These are phyloP conservation scores for Candida khao-thaluensis DNA, from an alignment of 805 yeast species.

Conservation along the genomic window DNA sequence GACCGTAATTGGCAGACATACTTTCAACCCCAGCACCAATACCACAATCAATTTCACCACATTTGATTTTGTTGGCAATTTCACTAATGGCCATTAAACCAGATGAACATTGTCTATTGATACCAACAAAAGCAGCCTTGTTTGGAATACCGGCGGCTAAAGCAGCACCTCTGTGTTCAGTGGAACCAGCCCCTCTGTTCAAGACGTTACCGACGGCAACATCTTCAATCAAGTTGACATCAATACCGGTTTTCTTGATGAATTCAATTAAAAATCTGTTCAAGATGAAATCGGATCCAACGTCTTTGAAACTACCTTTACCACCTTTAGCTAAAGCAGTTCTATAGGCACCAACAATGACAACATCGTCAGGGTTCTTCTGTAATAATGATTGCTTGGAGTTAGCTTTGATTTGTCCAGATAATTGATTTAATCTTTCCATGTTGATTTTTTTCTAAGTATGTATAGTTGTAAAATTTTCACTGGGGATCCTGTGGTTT, in stretches of 20 bases:
- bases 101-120: conserved; percentile 94
- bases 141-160: conserved; percentile 90
- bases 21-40: conserved; percentile 92
- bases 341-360: conserved; percentile 85
- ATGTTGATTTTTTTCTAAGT: conserved; percentile 17
- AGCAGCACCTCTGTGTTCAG: conserved; percentile 89
- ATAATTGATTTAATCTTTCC: conserved; percentile 49
- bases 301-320: conserved; percentile 80
- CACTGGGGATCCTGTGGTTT: conserved; percentile 1
- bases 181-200: conserved; percentile 91
- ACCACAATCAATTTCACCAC: conserved; percentile 90
- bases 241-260: conserved; percentile 51
- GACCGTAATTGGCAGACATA: conserved; percentile 89
- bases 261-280: conserved; percentile 62
- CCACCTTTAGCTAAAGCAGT: conserved; percentile 89
- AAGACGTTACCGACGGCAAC: conserved; percentile 89
- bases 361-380: conserved; percentile 84
- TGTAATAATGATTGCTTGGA: conserved; percentile 43
- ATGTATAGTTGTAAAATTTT: background rate
- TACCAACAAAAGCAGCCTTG: conserved; percentile 71
- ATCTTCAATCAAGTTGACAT: conserved; percentile 65
- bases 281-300: conserved; percentile 76
- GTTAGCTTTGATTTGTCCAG: conserved; percentile 43
- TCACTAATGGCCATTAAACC: conserved; percentile 90
- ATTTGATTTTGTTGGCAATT: conserved; percentile 80